Evolutionary conservation across 1,284 basidiomycete genomes (phyloP).

Genomic region (Chalciporus sp.): DNA sequence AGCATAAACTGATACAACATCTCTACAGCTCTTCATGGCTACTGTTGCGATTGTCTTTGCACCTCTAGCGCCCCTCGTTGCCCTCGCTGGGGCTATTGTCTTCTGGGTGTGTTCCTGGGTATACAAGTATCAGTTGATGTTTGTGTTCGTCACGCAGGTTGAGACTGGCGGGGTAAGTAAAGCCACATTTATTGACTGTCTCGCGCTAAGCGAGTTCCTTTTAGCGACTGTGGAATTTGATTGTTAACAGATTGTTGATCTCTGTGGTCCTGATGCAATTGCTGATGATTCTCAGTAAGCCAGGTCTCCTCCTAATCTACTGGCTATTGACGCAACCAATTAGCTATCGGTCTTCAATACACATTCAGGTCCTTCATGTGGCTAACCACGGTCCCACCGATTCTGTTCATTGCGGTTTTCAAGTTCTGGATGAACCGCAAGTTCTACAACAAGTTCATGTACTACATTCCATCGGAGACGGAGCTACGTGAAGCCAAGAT

Average conservation of each 20-base stretch:
- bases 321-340: background rate
- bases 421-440: constrained; percentile 78
- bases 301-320: background rate
- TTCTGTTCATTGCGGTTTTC: constrained; percentile 76
- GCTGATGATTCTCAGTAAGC: constrained; percentile 85
- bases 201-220: constrained; percentile 1
- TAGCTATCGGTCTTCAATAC: constrained; percentile 86
- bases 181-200: background rate
- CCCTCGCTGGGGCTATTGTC: constrained; percentile 72
- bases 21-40: constrained; percentile 75
- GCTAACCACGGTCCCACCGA: constrained; percentile 75
- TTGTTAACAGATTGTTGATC: constrained; percentile 82
- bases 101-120: constrained; percentile 85
- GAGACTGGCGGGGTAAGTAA: constrained; percentile 85
- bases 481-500: constrained; percentile 73
- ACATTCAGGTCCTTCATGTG: constrained; percentile 73
- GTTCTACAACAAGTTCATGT: constrained; percentile 75
- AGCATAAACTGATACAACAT: constrained; percentile 15
- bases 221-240: constrained; percentile 90
- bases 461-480: constrained; percentile 72
- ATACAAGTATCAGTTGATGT: constrained; percentile 94
- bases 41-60: constrained; percentile 90
- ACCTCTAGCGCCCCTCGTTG: constrained; percentile 87
- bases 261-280: constrained; percentile 82
- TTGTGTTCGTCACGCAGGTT: constrained; percentile 84